A percentile compares a stretch with the other conserved stretches of the same genome.
Evolutionary conservation across 2,329 filamentous ascomycete genomes (phyloP).

Genomic region (Colletotrichum brevisporum): DNA sequence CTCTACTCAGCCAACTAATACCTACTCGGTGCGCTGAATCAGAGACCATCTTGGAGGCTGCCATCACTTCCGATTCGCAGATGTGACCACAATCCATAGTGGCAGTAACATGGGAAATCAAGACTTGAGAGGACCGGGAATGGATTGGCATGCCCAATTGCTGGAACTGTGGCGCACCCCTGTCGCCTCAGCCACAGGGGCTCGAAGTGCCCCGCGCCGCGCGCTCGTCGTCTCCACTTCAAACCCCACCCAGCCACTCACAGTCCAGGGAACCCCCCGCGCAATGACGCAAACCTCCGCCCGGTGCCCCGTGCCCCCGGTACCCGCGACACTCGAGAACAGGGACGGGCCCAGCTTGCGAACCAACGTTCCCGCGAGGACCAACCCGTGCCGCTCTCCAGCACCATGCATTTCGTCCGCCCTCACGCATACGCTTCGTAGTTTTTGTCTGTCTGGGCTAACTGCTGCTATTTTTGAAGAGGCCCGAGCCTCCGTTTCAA

Average conservation of each 20-base stretch:
- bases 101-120: too few relatives aligned
- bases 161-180: background rate
- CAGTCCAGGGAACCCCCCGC: slow-evolving; percentile 24
- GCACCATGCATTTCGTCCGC: too few relatives aligned
- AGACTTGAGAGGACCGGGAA: too few relatives aligned
- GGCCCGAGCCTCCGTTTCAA: slow-evolving; percentile 39
- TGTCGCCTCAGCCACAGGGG: background rate
- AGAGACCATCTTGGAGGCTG: background rate
- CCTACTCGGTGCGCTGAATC: background rate
- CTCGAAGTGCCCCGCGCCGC: too few relatives aligned
- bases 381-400: slow-evolving; percentile 7
- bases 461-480: background rate
- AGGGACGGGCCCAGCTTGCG: slow-evolving; percentile 32
- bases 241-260: background rate
- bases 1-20: slow-evolving; percentile 6
- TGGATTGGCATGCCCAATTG: too few relatives aligned
- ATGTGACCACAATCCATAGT: too few relatives aligned
- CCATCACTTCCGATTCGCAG: too few relatives aligned
- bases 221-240: background rate
- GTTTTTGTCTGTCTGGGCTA: background rate
- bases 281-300: slow-evolving; percentile 35
- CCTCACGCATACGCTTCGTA: too few relatives aligned
- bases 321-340: slow-evolving; percentile 4
- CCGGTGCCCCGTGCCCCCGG: slow-evolving; percentile 30
- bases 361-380: background rate